These are phyloP conservation scores for Penicillium alfredii DNA, from an alignment of 495 filamentous ascomycete genomes.

Conservation along the genomic window DNA sequence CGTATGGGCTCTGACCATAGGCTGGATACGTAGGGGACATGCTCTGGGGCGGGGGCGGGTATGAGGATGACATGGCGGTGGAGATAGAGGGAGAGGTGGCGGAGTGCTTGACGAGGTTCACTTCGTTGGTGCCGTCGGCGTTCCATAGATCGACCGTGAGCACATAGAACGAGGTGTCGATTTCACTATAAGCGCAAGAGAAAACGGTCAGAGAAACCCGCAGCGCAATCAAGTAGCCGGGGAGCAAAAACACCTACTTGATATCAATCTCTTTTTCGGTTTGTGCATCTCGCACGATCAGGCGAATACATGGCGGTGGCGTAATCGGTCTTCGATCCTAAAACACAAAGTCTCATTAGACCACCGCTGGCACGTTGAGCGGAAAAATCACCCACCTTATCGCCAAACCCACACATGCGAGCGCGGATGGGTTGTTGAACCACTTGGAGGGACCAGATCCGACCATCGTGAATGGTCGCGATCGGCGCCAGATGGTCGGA, in stretches of 20 bases:
- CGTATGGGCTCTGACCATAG: constrained; percentile 35
- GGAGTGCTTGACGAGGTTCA: constrained; percentile 88
- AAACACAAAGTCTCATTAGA: constrained; percentile 17
- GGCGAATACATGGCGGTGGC: constrained; percentile 84
- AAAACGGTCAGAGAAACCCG: constrained; percentile 13
- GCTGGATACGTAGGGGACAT: constrained; percentile 33
- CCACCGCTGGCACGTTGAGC: not conserved
- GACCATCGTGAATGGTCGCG: constrained; percentile 39
- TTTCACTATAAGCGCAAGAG: too few species aligned
- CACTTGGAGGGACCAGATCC: constrained; percentile 65
- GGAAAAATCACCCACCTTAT: constrained; percentile 62
- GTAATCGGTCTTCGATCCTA: constrained; percentile 95
- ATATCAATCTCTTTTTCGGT: constrained; percentile 85
- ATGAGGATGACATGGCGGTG: constrained; percentile 71
- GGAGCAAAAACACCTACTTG: constrained; percentile 52
- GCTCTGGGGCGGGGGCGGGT: constrained; percentile 53
- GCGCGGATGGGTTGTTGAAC: constrained; percentile 91
- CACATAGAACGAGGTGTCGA: constrained; percentile 86
- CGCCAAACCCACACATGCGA: constrained; percentile 98
- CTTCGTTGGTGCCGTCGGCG: constrained; percentile 75
- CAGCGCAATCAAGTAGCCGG: not conserved
- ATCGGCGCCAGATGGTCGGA: constrained; percentile 36
- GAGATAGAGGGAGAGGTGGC: constrained; percentile 85
- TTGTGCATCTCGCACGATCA: constrained; percentile 71
- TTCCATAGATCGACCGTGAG: constrained; percentile 92